Evolutionary conservation across 352 stramenopile genomes (phyloP).

Genomic region (Peronosclerospora sorghi): DNA sequence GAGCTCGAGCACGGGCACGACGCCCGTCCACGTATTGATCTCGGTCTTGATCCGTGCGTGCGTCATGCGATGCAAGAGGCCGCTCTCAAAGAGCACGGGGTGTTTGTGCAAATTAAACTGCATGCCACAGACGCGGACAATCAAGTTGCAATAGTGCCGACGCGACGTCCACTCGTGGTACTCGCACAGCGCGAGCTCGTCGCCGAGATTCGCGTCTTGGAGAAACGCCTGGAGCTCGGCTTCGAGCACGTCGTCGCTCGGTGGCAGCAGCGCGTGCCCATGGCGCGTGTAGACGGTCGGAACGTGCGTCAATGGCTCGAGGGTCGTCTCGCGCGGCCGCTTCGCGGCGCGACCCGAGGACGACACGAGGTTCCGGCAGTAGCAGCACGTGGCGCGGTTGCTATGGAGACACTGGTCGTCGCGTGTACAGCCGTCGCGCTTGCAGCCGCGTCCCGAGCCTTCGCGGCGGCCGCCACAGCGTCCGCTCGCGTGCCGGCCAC

Average conservation of each 20-base stretch:
- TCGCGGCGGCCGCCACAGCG: conserved; percentile 51
- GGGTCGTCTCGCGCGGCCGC: conserved; percentile 18
- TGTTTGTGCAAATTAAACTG: conserved; percentile 72
- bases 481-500: conserved; percentile 39
- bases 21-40: conserved; percentile 1
- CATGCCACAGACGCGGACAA: conserved; percentile 43
- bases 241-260: conserved; percentile 1
- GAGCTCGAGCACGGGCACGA: conserved; percentile 33
- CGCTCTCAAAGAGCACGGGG: conserved; percentile 47
- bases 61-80: conserved; percentile 30
- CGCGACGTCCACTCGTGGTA: conserved; percentile 37
- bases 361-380: conserved; percentile 71
- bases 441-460: conserved; percentile 52
- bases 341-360: conserved; percentile 32
- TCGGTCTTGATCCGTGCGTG: conserved; percentile 15
- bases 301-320: too few species aligned
- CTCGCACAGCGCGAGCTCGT: conserved; percentile 39
- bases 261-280: background rate
- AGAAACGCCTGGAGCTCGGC: conserved; percentile 23
- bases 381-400: conserved; percentile 62
- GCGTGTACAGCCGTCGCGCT: conserved; percentile 40
- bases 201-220: conserved; percentile 17
- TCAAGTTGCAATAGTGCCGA: conserved; percentile 38
- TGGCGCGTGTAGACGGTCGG: background rate
- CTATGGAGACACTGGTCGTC: conserved; percentile 61